Evolutionary conservation across 2,329 filamentous ascomycete species (phyloP), one percentile per base, ranked within the genome.

Genomic region (Teratosphaeriaceae sp.): DNA sequence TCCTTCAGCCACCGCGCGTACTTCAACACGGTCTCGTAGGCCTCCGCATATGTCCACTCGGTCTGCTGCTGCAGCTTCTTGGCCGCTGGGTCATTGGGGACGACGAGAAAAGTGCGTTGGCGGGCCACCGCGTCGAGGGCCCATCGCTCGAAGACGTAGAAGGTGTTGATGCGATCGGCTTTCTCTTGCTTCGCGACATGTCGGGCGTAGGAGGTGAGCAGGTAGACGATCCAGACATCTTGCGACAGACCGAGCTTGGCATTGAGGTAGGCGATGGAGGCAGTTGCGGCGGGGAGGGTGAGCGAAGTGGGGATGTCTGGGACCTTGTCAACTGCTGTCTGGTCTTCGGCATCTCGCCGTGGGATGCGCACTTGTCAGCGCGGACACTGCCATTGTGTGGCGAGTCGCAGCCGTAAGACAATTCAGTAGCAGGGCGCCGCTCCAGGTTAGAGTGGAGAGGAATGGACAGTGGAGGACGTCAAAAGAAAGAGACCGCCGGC

Each of bases 1-100:
- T 74, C 73, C 61, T 80, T 81, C 42, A 94, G 67, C 84, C 85
- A 94, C 41, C 76, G 71, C 21, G 85, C 87, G 57, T 89, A 86
- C 46, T 80, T 80, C 31, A 94, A 68, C 1, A 77, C 76, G 7
- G 67, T 74, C 42, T 87, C 75, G 63, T 94, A 92, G 2, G 77
- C 73, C 55, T 92, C 73, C n/a, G 77, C 78, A 61, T 85, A 94
- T 1, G 84, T 87, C 73, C 82, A 87, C 30, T 60, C 47, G 13
- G 56, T 55, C 31, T 53, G 47, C 35, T 53, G 45, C 8, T 42
- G 44, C 5, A 53, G 45, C 13, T 52, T 45, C 31, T 9, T 3
- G 9, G 31, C 5, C 47, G 26, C 38, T 5, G 55, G 48, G 19
- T 54, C 50, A 16, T 53, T 50, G 1, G 61, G 62, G 2, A 62